Conservation (phyloP, 1,284 basidiomycete species). For the Exobasidium rhododendri region DNA sequence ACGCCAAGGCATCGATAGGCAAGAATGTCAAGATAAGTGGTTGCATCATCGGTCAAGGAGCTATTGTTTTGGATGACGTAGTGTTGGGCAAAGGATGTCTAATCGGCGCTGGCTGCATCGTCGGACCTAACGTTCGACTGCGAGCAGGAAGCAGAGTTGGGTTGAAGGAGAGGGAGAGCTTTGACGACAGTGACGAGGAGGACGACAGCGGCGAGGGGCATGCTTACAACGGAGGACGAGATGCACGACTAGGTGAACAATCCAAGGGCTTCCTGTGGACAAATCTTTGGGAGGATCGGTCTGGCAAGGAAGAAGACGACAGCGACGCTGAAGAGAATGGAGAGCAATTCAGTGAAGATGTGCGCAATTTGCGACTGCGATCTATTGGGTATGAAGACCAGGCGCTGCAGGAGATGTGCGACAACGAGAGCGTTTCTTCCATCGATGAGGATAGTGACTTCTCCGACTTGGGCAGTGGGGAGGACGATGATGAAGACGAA, state of each 20-base stretch:
- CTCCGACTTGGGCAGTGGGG: constrained; percentile 16
- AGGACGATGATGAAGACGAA: constrained; percentile 26
- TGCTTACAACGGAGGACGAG: constrained; percentile 23
- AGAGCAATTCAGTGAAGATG: constrained; percentile 7
- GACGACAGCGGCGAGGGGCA: constrained; percentile 17
- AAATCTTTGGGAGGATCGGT: neutral
- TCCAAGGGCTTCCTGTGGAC: constrained; percentile 6
- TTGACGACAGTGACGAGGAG: constrained; percentile 4
- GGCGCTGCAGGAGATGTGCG: constrained; percentile 14
- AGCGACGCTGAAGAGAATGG: constrained; percentile 27
- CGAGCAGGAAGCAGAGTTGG: constrained; percentile 71
- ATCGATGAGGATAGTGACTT: constrained; percentile 35
- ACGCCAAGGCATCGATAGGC: constrained; percentile 58
- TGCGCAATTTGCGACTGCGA: constrained; percentile 12
- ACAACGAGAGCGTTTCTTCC: constrained; percentile 33
- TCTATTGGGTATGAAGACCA: constrained; percentile 4
- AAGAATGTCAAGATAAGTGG: constrained; percentile 68
- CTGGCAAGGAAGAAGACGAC: constrained; percentile 14
- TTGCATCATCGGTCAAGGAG: constrained; percentile 67
- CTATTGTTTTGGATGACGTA: constrained; percentile 67
- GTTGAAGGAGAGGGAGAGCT: constrained; percentile 31
- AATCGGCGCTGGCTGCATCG: constrained; percentile 46
- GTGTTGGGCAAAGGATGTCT: constrained; percentile 60
- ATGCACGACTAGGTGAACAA: constrained; percentile 2
- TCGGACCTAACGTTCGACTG: constrained; percentile 61